These are phyloP conservation scores for Phytophthora nicotianae DNA, from an alignment of 352 stramenopile species.

Conservation along the genomic window DNA sequence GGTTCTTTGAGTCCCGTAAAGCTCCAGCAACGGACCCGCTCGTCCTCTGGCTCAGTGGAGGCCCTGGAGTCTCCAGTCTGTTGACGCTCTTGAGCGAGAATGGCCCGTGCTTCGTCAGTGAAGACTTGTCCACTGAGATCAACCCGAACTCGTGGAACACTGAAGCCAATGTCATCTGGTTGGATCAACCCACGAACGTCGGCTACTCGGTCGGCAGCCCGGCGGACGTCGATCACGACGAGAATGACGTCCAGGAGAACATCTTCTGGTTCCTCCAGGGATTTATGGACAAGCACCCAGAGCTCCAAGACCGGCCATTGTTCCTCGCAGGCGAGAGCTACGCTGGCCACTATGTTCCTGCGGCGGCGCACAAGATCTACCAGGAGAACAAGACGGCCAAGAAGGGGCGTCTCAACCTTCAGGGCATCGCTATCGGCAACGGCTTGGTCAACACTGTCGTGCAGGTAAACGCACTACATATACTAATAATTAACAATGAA, in stretches of 20 bases:
- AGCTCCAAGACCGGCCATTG: constrained; percentile 50
- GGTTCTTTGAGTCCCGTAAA: constrained; percentile 62
- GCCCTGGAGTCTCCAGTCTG: constrained; percentile 53
- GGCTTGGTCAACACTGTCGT: constrained; percentile 45
- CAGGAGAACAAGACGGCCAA: constrained; percentile 37
- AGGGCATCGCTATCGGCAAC: constrained; percentile 67
- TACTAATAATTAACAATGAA: background rate
- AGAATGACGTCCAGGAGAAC: constrained; percentile 51
- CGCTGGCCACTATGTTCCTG: constrained; percentile 60
- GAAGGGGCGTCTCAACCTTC: constrained; percentile 41
- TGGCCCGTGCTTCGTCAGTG: constrained; percentile 50
- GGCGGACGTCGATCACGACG: constrained; percentile 41
- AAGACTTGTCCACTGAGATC: constrained; percentile 39
- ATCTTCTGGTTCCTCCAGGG: constrained; percentile 57
- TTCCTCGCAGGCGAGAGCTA: constrained; percentile 68
- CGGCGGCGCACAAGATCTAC: constrained; percentile 53
- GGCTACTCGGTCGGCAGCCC: constrained; percentile 60
- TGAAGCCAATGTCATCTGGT: constrained; percentile 67
- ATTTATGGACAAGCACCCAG: constrained; percentile 52
- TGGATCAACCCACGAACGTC: constrained; percentile 63
- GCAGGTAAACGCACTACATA: constrained; percentile 33
- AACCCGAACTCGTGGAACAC: constrained; percentile 72
- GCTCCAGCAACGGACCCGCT: constrained; percentile 44
- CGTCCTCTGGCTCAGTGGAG: constrained; percentile 64
- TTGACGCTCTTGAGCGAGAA: constrained; percentile 57